Evolutionary conservation across 257 asterid genomes (phyloP).

Genomic region (Scutellaria galericulata): DNA sequence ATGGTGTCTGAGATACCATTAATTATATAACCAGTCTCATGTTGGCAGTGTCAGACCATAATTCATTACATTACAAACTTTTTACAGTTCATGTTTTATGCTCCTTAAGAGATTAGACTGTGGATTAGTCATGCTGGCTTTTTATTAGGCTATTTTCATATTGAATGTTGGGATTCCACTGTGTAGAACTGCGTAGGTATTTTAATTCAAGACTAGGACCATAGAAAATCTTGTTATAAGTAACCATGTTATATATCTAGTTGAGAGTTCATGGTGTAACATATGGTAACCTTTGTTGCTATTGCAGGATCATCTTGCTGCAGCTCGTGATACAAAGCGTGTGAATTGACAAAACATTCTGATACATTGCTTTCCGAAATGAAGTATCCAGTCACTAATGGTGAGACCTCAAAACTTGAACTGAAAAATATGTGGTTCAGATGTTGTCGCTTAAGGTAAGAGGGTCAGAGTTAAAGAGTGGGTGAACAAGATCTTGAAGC

Average conservation of each 20-base stretch:
- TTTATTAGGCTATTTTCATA: constrained; percentile 20
- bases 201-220: constrained; percentile 2
- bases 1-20: constrained; percentile 4
- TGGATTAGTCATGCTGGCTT: not conserved
- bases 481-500: constrained; percentile 21
- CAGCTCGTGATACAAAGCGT: constrained; percentile 85
- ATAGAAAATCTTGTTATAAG: not conserved
- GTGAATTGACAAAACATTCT: constrained; percentile 47
- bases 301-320: constrained; percentile 91
- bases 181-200: no score
- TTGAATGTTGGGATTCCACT: not conserved
- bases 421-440: not conserved
- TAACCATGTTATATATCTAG: not conserved
- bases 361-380: constrained; percentile 22
- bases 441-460: constrained; percentile 30
- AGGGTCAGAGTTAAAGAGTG: constrained; percentile 12
- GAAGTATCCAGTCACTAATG: constrained; percentile 13
- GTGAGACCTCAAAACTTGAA: constrained; percentile 24
- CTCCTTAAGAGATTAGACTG: constrained; percentile 25
- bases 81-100: not conserved
- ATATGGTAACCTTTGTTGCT: constrained; percentile 15
- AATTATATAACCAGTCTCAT: constrained; percentile 18
- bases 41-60: not conserved
- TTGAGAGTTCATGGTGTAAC: constrained; percentile 14
- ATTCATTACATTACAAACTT: not conserved